These are phyloP conservation scores for Moricandia moricandioides DNA, from an alignment of 345 rosid species.

Conservation along the genomic window DNA sequence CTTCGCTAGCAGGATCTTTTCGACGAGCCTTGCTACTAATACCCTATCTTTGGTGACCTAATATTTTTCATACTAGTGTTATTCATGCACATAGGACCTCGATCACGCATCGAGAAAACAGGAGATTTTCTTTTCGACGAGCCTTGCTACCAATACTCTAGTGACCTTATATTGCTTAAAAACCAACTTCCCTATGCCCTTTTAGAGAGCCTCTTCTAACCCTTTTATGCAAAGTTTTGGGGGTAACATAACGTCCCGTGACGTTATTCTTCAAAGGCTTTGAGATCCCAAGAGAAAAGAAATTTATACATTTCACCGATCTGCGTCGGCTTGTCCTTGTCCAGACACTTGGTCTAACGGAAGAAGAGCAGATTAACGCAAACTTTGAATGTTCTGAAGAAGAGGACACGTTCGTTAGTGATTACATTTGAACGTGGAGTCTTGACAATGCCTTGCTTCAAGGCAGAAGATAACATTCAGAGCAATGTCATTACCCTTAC, in stretches of 20 bases:
- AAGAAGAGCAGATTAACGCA: neutral
- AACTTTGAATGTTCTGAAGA: slow-evolving; percentile 5
- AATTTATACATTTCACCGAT: neutral
- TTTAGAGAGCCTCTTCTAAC: neutral
- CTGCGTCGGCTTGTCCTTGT: neutral
- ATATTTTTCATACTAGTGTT: too few relatives aligned
- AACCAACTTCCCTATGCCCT: neutral
- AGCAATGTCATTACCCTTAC: slow-evolving; percentile 21
- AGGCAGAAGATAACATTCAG: slow-evolving; percentile 7
- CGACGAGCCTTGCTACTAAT: too few relatives aligned
- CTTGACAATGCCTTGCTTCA: slow-evolving; percentile 30
- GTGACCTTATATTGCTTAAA: neutral
- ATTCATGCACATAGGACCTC: too few relatives aligned
- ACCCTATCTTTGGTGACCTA: too few relatives aligned
- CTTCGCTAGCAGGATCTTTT: too few relatives aligned
- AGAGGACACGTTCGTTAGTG: slow-evolving; percentile 19
- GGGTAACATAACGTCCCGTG: neutral
- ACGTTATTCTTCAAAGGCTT: neutral
- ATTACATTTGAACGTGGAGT: neutral
- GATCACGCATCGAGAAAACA: neutral
- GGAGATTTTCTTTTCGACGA: neutral
- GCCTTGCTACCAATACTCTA: neutral
- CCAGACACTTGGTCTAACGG: neutral
- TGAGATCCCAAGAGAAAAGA: neutral
- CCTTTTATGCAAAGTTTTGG: neutral